Evolutionary conservation across 768 basidiomycete species (phyloP).

Genomic region (Boletus rufocinnamomeus): DNA sequence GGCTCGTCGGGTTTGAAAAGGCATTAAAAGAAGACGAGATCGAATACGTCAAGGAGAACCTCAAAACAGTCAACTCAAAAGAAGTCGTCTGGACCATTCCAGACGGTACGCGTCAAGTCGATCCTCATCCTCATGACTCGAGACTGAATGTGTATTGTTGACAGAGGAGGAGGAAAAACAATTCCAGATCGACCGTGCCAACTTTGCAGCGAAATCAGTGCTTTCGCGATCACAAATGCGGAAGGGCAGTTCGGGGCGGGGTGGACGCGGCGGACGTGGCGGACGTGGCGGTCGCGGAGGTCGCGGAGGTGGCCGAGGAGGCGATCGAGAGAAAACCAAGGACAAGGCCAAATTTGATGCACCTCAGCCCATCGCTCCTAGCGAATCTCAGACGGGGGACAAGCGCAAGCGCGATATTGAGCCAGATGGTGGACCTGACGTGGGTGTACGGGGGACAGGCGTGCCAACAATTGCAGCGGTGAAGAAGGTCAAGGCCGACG

Average conservation of each 20-base stretch:
- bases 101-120: conserved; percentile 46
- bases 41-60: conserved; percentile 61
- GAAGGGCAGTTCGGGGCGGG: conserved; percentile 40
- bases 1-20: conserved; percentile 61
- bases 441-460: conserved; percentile 61
- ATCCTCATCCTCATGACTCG: neutral
- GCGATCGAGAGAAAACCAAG: conserved; percentile 23
- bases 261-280: conserved; percentile 47
- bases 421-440: conserved; percentile 74
- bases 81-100: conserved; percentile 66
- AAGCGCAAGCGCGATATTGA: conserved; percentile 79
- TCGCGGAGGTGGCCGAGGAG: conserved; percentile 23
- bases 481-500: conserved; percentile 48
- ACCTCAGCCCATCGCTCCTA: conserved; percentile 26
- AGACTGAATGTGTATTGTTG: neutral
- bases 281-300: conserved; percentile 35
- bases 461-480: conserved; percentile 48
- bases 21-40: conserved; percentile 72
- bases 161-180: conserved; percentile 71
- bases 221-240: conserved; percentile 42
- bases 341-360: conserved; percentile 15
- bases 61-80: conserved; percentile 65
- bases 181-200: conserved; percentile 75
- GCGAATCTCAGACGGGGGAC: conserved; percentile 56
- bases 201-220: conserved; percentile 58